Percentiles rank a stretch among this genome's conserved stretches.
Conservation (phyloP, 2,329 filamentous ascomycete species). For the Phialophora verrucosa region DNA sequence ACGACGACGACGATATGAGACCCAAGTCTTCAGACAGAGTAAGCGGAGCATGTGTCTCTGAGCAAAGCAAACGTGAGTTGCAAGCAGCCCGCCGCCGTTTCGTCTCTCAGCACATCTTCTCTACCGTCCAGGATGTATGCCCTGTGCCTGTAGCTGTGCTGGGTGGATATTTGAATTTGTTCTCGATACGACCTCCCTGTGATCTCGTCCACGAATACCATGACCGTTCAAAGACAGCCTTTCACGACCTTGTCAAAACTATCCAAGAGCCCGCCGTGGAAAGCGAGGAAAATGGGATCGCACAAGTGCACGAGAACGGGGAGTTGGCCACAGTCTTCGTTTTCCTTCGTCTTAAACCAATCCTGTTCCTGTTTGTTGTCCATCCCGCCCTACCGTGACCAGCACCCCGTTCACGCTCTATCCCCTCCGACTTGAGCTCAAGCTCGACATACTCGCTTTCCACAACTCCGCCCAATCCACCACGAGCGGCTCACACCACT, state of each 20-base stretch:
- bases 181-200: not conserved
- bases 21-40: not conserved
- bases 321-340: too few species aligned
- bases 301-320: not conserved
- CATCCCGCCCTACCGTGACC: too few species aligned
- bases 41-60: not conserved
- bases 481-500: conserved; percentile 1
- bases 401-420: too few species aligned
- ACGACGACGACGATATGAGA: not conserved
- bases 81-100: not conserved
- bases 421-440: not conserved
- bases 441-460: not conserved
- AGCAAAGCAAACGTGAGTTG: not conserved
- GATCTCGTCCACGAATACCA: not conserved
- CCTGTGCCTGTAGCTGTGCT: not conserved
- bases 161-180: not conserved
- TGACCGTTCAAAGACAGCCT: not conserved
- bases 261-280: not conserved
- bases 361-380: too few species aligned
- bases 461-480: not conserved
- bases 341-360: too few species aligned
- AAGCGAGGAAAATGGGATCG: not conserved
- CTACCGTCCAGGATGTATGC: not conserved
- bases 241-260: not conserved
- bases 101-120: not conserved